These are phyloP conservation scores for Lichtheimia ornata DNA, from an alignment of 371 early-diverging fungal species.

Conservation along the genomic window DNA sequence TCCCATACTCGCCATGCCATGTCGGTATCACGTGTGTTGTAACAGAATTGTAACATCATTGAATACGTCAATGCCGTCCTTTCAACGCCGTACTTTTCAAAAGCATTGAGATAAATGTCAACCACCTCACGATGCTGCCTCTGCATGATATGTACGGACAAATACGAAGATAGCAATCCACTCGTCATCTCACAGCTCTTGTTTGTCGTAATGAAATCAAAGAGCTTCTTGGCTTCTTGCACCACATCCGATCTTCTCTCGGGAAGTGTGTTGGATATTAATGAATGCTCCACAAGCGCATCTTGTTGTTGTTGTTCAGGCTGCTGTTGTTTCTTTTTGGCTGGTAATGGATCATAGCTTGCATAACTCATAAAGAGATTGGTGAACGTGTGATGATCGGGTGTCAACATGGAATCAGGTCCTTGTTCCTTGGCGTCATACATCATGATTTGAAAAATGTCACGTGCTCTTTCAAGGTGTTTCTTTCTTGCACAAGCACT, in stretches of 20 bases:
- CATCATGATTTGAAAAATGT: slow-evolving; percentile 63
- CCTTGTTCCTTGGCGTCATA: slow-evolving; percentile 26
- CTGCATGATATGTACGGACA: slow-evolving; percentile 60
- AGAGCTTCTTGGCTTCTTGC: slow-evolving; percentile 42
- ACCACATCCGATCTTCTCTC: slow-evolving; percentile 41
- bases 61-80: slow-evolving; percentile 62
- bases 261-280: slow-evolving; percentile 33
- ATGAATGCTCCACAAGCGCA: slow-evolving; percentile 25
- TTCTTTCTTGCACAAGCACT: slow-evolving; percentile 72
- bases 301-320: slow-evolving; percentile 12
- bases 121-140: slow-evolving; percentile 46
- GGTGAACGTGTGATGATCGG: slow-evolving; percentile 61
- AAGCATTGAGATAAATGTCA: slow-evolving; percentile 49
- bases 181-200: slow-evolving; percentile 25
- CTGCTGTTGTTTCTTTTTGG: slow-evolving; percentile 7
- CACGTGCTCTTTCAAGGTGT: slow-evolving; percentile 63
- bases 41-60: slow-evolving; percentile 51
- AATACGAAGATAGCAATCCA: slow-evolving; percentile 60
- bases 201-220: slow-evolving; percentile 34
- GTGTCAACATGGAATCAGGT: slow-evolving; percentile 30
- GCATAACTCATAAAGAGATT: slow-evolving; percentile 73
- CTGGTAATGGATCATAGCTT: slow-evolving; percentile 33
- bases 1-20: slow-evolving; percentile 61
- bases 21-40: slow-evolving; percentile 42
- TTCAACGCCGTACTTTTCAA: slow-evolving; percentile 38